phyloP scores from a whole-genome alignment of 2,329 filamentous ascomycete genomes.

The Didymella exigua region DNA sequence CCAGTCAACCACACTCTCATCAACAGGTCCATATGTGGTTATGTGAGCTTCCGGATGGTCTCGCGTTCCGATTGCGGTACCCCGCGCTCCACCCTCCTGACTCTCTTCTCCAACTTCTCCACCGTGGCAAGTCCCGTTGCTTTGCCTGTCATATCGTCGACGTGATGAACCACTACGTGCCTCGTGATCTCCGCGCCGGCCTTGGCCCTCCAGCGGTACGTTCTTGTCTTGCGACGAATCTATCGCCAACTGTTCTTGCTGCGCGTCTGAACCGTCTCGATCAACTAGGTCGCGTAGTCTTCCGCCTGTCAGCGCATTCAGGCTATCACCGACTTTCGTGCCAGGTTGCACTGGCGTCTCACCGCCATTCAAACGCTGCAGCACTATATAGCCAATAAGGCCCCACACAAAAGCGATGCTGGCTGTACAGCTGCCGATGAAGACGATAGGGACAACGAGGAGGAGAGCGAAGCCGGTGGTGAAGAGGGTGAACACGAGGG shows the following conservation, averaged over 20 bases:
- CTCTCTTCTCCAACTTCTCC: constrained; percentile 4
- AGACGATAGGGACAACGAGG: constrained; percentile 70
- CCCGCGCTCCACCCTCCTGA: background rate
- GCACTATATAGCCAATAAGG: constrained; percentile 62
- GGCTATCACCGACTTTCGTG: constrained; percentile 25
- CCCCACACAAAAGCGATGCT: constrained; percentile 66
- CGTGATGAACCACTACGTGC: constrained; percentile 13
- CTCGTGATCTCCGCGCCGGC: background rate
- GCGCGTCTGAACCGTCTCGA: background rate
- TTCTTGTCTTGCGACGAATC: constrained; percentile 3
- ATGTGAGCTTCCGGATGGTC: background rate
- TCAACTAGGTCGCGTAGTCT: constrained; percentile 23
- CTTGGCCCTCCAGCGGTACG: background rate
- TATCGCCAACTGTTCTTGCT: constrained; percentile 9
- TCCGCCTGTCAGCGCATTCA: constrained; percentile 27
- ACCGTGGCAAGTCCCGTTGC: constrained; percentile 6
- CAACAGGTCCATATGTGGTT: background rate
- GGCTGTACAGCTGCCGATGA: constrained; percentile 67
- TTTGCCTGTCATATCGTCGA: constrained; percentile 9
- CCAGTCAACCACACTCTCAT: constrained; percentile 2
- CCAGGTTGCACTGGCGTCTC: constrained; percentile 27
- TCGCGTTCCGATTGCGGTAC: background rate
- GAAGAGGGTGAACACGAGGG: constrained; percentile 68
- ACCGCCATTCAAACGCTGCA: constrained; percentile 38
- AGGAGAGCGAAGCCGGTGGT: constrained; percentile 70